Evolutionary conservation across 352 stramenopile genomes (phyloP).

Genomic region (Phytophthora syringae): DNA sequence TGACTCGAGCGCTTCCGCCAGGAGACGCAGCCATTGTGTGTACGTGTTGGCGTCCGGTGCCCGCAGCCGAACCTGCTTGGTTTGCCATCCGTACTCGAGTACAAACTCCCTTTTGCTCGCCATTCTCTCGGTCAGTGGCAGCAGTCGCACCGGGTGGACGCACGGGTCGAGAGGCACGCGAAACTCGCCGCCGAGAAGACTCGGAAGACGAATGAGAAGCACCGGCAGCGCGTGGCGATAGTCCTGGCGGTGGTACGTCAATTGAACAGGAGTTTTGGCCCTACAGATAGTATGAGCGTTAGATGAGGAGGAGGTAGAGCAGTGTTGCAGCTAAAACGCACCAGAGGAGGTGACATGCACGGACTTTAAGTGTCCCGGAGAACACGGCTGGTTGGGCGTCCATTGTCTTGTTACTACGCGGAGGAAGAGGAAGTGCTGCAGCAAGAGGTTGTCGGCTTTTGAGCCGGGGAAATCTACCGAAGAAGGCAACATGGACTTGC

Average conservation of each 20-base stretch:
- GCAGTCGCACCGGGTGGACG: slow-evolving; percentile 35
- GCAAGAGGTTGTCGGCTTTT: slow-evolving; percentile 12
- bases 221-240: slow-evolving; percentile 39
- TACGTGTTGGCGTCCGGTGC: slow-evolving; percentile 33
- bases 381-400: slow-evolving; percentile 29
- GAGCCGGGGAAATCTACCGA: slow-evolving; percentile 17
- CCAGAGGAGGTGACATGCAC: slow-evolving; percentile 31
- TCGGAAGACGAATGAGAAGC: slow-evolving; percentile 33
- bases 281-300: slow-evolving; percentile 14
- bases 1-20: slow-evolving; percentile 33
- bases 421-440: slow-evolving; percentile 2
- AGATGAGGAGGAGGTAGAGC: background rate
- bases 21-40: slow-evolving; percentile 29
- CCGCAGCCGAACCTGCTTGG: slow-evolving; percentile 31
- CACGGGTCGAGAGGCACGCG: slow-evolving; percentile 40
- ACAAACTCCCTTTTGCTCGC: slow-evolving; percentile 31
- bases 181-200: slow-evolving; percentile 29
- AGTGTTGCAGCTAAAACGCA: slow-evolving; percentile 11
- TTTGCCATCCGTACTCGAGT: slow-evolving; percentile 40
- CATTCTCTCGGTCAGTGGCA: slow-evolving; percentile 26
- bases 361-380: slow-evolving; percentile 41
- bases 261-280: slow-evolving; percentile 36
- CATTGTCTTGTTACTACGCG: slow-evolving; percentile 16
- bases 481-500: slow-evolving; percentile 15
- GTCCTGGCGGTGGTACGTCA: slow-evolving; percentile 36